A percentile compares a stretch with the other conserved stretches of the same genome.
Evolutionary conservation across 805 yeast species (phyloP).

Genomic region (Spencermartinsiella europaea): DNA sequence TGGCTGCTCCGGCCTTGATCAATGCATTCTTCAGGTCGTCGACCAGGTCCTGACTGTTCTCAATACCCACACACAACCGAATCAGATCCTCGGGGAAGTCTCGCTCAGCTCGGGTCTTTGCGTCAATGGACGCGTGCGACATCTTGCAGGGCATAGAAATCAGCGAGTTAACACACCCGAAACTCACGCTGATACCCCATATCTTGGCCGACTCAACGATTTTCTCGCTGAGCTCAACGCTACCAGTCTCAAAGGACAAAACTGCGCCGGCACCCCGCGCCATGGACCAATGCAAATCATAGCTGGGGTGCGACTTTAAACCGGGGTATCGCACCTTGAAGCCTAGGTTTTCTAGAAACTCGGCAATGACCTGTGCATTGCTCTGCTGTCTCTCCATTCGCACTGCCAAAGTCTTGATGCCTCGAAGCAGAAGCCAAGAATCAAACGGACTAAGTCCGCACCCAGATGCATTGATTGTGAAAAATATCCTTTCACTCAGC

Average conservation of each 20-base stretch:
- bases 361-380: slow-evolving; percentile 71
- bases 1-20: slow-evolving; percentile 18
- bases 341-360: slow-evolving; percentile 62
- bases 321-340: slow-evolving; percentile 86
- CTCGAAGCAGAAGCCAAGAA: slow-evolving; percentile 82
- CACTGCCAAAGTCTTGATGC: slow-evolving; percentile 80
- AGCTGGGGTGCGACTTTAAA: slow-evolving; percentile 71
- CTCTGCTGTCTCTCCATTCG: slow-evolving; percentile 84
- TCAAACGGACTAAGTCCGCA: slow-evolving; percentile 91
- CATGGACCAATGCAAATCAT: slow-evolving; percentile 69
- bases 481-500: slow-evolving; percentile 65
- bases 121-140: slow-evolving; percentile 97
- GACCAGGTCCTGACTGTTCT: slow-evolving; percentile 71
- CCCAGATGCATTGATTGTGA: slow-evolving; percentile 83
- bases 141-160: slow-evolving; percentile 91
- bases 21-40: slow-evolving; percentile 69
- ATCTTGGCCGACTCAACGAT: slow-evolving; percentile 72
- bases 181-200: slow-evolving; percentile 86
- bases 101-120: slow-evolving; percentile 78
- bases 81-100: slow-evolving; percentile 89
- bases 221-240: slow-evolving; percentile 55
- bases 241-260: slow-evolving; percentile 82
- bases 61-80: slow-evolving; percentile 89
- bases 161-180: slow-evolving; percentile 90
- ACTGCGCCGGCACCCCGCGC: slow-evolving; percentile 89